Conservation (phyloP, 2,329 filamentous ascomycete genomes). For the Trichoderma citrinoviride region DNA sequence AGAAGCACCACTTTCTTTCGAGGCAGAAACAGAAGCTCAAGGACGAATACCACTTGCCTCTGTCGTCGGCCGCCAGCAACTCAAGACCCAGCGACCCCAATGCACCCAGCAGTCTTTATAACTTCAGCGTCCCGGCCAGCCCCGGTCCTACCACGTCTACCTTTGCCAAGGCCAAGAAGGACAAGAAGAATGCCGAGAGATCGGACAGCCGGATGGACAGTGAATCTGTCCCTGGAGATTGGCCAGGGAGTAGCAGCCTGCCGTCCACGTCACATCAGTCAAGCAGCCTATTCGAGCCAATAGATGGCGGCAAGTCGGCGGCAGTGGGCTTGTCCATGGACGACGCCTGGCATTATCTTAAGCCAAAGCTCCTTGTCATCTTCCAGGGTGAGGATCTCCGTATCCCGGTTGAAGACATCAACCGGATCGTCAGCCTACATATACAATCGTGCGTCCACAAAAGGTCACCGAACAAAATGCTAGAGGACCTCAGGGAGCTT, state of each 20-base stretch:
- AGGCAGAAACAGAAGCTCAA: slow-evolving; percentile 77
- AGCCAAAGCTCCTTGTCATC: slow-evolving; percentile 70
- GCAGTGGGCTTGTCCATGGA: slow-evolving; percentile 72
- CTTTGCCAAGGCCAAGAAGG: slow-evolving; percentile 82
- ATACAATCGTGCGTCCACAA: slow-evolving; percentile 75
- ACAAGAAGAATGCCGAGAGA: slow-evolving; percentile 77
- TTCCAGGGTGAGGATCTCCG: slow-evolving; percentile 80
- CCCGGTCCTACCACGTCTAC: slow-evolving; percentile 62
- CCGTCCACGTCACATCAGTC: slow-evolving; percentile 44
- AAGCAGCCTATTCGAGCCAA: slow-evolving; percentile 48
- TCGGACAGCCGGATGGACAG: slow-evolving; percentile 51
- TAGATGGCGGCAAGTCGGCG: slow-evolving; percentile 53
- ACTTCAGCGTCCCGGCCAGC: slow-evolving; percentile 71
- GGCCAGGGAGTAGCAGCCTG: slow-evolving; percentile 54
- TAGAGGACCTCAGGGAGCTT: slow-evolving; percentile 75
- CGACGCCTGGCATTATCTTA: slow-evolving; percentile 79
- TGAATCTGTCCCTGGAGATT: slow-evolving; percentile 48
- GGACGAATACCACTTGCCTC: slow-evolving; percentile 68
- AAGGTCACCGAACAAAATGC: slow-evolving; percentile 64
- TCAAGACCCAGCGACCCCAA: slow-evolving; percentile 72
- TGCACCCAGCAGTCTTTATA: slow-evolving; percentile 74
- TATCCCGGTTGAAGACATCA: slow-evolving; percentile 80
- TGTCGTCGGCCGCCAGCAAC: slow-evolving; percentile 75
- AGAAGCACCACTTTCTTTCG: slow-evolving; percentile 76
- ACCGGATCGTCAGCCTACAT: slow-evolving; percentile 74